Conservation (phyloP, 2,329 filamentous ascomycete genomes). For the Trichoderma atroviride region DNA sequence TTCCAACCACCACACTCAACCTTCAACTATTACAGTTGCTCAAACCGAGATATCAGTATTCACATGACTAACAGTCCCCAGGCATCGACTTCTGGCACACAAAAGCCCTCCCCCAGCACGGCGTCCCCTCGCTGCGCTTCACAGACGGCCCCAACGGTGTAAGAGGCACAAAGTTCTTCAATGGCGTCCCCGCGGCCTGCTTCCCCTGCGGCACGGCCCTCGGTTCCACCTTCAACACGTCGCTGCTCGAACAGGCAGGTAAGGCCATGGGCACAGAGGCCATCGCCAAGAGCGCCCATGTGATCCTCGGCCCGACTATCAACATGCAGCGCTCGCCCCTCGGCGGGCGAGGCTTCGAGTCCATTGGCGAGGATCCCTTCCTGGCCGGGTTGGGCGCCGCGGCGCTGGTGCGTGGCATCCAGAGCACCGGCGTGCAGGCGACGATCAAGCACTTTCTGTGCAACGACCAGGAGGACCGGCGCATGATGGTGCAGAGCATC, state of each 20-base stretch:
- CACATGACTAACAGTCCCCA: conserved; percentile 30
- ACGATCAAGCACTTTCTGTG: conserved; percentile 64
- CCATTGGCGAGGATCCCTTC: conserved; percentile 60
- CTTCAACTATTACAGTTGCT: background rate
- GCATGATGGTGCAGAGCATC: conserved; percentile 58
- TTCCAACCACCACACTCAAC: too few relatives aligned
- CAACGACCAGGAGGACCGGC: conserved; percentile 63
- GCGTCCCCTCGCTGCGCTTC: conserved; percentile 65
- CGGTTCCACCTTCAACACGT: conserved; percentile 60
- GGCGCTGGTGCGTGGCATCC: conserved; percentile 57
- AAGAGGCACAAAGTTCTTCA: conserved; percentile 69
- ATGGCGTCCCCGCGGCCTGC: conserved; percentile 62
- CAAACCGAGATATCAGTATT: too few relatives aligned
- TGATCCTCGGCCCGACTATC: conserved; percentile 63
- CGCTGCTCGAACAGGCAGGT: conserved; percentile 55
- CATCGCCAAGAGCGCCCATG: conserved; percentile 59
- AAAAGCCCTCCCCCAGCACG: conserved; percentile 59
- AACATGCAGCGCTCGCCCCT: conserved; percentile 65
- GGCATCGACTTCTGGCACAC: conserved; percentile 73
- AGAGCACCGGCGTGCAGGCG: conserved; percentile 58
- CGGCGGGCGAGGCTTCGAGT: conserved; percentile 63
- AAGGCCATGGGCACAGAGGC: conserved; percentile 56
- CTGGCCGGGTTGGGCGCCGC: conserved; percentile 58
- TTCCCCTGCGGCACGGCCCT: conserved; percentile 62
- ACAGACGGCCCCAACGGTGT: conserved; percentile 72